Base-by-base conservation (phyloP, 108 stramenopile genomes). In the Discostella stelligeroides region DNA sequence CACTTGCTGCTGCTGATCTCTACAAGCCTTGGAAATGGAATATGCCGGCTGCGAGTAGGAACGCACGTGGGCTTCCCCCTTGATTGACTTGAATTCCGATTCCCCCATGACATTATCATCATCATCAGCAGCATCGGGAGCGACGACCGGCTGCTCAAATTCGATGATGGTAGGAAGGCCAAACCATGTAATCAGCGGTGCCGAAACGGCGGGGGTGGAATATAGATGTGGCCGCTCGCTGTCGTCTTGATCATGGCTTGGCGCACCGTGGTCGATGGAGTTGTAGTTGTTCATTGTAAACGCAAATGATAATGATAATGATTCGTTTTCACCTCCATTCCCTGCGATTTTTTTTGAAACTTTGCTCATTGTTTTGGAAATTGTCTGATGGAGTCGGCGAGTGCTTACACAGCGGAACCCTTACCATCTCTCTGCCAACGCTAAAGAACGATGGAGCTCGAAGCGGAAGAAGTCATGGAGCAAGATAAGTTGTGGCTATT, bases 151-250 rank as follows among this genome's bases (percentile, higher is more conserved):
- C 27, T 51, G 38, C 17, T 66, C 70, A 63, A 59, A 72, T 55
- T 79, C 78, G 41, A 79, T 63, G 29, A 79, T 63, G 20, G 78
- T 79, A 41, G 78, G 78, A 7, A 71, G 66, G n/a, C 78, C 78
- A 27, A 79, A 79, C 27, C 70, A 70, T 0, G 78, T 72, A 7
- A 79, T 72, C 18, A 79, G 70, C 6, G 78, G 65, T 12, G 63
- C 41, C 2, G 78, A 79, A 7, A 72, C 78, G 18, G 27, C 29
- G 14, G 70, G 65, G 15, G 65, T 57, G 46, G 70, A 14, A 18
- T 79, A 79, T 9, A 79, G 24, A 39, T 70, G 70, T 2, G 70
- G 78, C 41, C 53, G 25, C 10, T 54, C 18, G 53, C 27, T 54
- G 25, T 54, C 53, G 4, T 54, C 53, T 0, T 27, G 0, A 14